Conservation (phyloP, 352 stramenopile species). For the Phytophthora sp. region DNA sequence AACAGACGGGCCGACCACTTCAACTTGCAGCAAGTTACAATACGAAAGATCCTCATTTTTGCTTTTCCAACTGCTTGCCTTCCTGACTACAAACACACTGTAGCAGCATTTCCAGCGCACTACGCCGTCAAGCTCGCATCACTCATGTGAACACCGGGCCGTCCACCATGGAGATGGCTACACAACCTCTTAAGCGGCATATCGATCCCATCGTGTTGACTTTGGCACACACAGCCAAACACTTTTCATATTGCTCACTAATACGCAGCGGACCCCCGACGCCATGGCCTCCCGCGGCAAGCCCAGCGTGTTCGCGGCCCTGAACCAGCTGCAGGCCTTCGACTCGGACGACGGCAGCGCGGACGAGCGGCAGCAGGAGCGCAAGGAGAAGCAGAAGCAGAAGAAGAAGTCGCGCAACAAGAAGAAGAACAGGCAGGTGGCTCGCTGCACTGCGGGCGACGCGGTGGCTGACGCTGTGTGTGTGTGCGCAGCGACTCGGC, state of each 20-base stretch:
- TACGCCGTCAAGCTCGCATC: too few species aligned
- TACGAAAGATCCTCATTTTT: constrained; percentile 20
- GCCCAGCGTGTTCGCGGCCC: constrained; percentile 77
- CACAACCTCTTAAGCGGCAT: neutral
- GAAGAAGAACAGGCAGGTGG: constrained; percentile 68
- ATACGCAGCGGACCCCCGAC: constrained; percentile 3
- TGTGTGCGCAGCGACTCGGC: constrained; percentile 51
- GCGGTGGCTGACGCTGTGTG: constrained; percentile 6
- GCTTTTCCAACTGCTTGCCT: neutral
- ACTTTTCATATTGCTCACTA: constrained; percentile 28
- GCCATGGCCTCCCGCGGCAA: constrained; percentile 53
- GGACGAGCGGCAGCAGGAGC: constrained; percentile 60
- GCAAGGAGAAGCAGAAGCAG: constrained; percentile 66
- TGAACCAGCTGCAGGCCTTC: constrained; percentile 56
- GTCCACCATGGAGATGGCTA: neutral
- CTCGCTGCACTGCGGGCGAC: neutral
- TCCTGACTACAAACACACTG: neutral
- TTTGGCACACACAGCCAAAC: constrained; percentile 17
- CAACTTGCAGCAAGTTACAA: constrained; percentile 21
- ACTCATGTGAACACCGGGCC: too few species aligned
- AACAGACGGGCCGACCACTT: constrained; percentile 3
- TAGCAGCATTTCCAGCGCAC: neutral
- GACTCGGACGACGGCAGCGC: constrained; percentile 55
- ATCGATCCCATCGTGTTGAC: neutral
- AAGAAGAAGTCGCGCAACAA: constrained; percentile 80